Conservation (phyloP, 1,139 yeast species). For the Blastobotrys apis region DNA sequence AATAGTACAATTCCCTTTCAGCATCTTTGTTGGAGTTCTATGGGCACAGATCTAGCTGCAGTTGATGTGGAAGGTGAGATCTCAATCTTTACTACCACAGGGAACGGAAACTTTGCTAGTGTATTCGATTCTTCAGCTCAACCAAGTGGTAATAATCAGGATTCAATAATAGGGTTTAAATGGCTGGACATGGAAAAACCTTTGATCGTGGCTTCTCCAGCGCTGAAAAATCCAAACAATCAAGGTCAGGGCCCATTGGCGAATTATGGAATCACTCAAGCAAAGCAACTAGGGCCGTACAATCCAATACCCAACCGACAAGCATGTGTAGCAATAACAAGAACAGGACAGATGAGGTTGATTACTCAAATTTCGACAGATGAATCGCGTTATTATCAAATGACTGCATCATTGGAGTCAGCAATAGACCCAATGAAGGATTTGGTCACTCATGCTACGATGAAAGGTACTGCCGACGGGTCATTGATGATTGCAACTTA, state of each 20-base stretch:
- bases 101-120: constrained; percentile 6
- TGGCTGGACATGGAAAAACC: constrained; percentile 72
- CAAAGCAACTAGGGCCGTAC: constrained; percentile 54
- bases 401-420: constrained; percentile 25
- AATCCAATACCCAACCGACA: constrained; percentile 69
- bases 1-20: constrained; percentile 29
- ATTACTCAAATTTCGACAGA: constrained; percentile 28
- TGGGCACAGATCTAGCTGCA: constrained; percentile 41
- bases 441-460: constrained; percentile 45
- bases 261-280: constrained; percentile 55
- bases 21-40: constrained; percentile 41
- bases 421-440: constrained; percentile 15
- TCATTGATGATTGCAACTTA: constrained; percentile 47
- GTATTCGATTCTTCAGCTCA: constrained; percentile 3
- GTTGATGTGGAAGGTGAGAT: constrained; percentile 41
- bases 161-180: constrained; percentile 48
- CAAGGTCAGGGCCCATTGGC: constrained; percentile 20
- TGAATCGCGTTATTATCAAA: constrained; percentile 31
- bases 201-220: constrained; percentile 35
- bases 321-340: constrained; percentile 64
- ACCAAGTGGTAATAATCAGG: constrained; percentile 17
- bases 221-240: constrained; percentile 18
- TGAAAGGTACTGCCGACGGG: constrained; percentile 56
- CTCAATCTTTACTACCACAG: constrained; percentile 27
- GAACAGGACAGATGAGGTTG: constrained; percentile 53